Evolutionary conservation across 2,329 filamentous ascomycete genomes (phyloP), one percentile per base, ranked within the genome.

Genomic region (Fusarium udum): DNA sequence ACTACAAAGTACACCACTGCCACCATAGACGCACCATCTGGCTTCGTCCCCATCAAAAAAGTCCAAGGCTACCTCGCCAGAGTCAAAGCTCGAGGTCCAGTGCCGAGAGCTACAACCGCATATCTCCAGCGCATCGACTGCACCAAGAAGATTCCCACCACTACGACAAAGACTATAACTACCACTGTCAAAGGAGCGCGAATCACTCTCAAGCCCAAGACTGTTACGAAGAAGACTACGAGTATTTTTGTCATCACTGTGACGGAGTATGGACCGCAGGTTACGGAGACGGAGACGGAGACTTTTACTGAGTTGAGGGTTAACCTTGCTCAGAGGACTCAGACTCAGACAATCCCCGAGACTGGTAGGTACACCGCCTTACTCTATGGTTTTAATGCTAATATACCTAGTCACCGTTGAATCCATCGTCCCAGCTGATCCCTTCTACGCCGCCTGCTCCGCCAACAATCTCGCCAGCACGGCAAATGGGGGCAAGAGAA

Each of bases 111-210:
- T 22, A 34, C 32, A 6, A 34, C 18, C 34, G 14, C 52, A 6
- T 64, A 67, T 40, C 28, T 48, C 6, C 39, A 67, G n/a, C 51
- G 39, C 13, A 52, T 67, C 14, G 39, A 67, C 20, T 67, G 64
- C 32, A 36, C 46, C 12, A 55, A 40, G 28, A 63, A 42, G n/a
- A 22, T 63, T 15, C 48, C 58, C 16, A 36, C 34, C 11, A 63
- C 40, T 18, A 56, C 22, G 3, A 45, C 61, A 4, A 64, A 67
- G 28, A 40, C 18, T 1, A 20, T 20, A 10, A 24, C 61, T 1
- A 48, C 53, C 8, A 49, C 24, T 0, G 20, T 49, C 11, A 26
- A 63, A 7, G 53, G 43, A 6, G 4, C n/a, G 5, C 20, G 53
- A 7, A 34, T 48, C 5, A 31, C 53, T 4, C 22, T 53, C 1